Evolutionary conservation across 768 basidiomycete species (phyloP).

Genomic region (Chalciporus sphaerocephalus): DNA sequence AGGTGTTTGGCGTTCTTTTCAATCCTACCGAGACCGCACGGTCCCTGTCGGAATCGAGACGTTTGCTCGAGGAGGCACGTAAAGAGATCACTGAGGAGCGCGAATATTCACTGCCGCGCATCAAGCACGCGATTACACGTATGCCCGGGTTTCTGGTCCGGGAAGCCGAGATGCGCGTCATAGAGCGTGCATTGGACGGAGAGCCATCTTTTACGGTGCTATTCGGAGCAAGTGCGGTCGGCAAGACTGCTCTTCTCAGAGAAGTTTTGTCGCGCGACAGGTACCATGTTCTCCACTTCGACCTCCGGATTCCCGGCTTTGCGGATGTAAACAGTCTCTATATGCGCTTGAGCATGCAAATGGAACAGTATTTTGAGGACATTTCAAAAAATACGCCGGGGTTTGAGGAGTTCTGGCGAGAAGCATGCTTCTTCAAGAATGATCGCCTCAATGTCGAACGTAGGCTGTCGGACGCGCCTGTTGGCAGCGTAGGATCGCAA

Average conservation of each 20-base stretch:
- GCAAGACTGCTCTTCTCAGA: conserved; percentile 79
- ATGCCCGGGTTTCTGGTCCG: conserved; percentile 72
- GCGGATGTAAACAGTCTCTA: conserved; percentile 78
- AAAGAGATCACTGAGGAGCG: conserved; percentile 67
- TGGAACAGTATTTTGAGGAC: conserved; percentile 75
- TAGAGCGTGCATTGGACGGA: conserved; percentile 59
- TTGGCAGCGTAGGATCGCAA: conserved; percentile 40
- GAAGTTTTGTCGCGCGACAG: conserved; percentile 65
- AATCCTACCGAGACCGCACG: conserved; percentile 78
- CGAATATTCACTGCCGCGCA: conserved; percentile 60
- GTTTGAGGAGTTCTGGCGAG: conserved; percentile 68
- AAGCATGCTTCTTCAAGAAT: conserved; percentile 81
- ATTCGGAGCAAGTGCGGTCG: conserved; percentile 77
- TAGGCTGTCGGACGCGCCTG: conserved; percentile 45
- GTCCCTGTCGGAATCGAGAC: conserved; percentile 73
- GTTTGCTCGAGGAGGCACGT: conserved; percentile 72
- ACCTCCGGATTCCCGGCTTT: conserved; percentile 79
- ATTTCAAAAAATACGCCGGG: conserved; percentile 57
- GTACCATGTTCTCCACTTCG: conserved; percentile 81
- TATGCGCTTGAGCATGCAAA: conserved; percentile 69
- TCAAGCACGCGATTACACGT: conserved; percentile 74
- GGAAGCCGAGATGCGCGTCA: conserved; percentile 57
- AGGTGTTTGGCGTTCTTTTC: conserved; percentile 68
- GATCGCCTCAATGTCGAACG: conserved; percentile 73
- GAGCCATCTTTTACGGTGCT: conserved; percentile 78